Evolutionary conservation across 495 filamentous ascomycete species (phyloP), one percentile per base, ranked within the genome.

Genomic region (Xeromyces bisporus): DNA sequence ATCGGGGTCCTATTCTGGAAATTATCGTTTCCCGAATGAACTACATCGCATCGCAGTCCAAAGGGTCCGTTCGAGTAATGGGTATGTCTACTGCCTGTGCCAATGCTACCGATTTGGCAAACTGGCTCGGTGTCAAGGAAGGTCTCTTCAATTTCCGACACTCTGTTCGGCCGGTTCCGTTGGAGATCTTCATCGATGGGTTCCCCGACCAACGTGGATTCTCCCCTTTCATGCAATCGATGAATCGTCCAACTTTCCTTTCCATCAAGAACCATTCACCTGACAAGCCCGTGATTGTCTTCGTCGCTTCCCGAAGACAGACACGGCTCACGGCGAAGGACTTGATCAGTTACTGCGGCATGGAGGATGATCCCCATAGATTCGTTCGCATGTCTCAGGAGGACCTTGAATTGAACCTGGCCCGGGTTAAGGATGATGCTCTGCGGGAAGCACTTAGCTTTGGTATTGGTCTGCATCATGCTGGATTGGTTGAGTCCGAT

Each of bases 1-100:
- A 96, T 48, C 73, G 89, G 49, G 89, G 89, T 9, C 89, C 89
- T 0, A 94, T 96, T 67, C 65, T 99, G 10, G 89, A 99, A 59
- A 99, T 99, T 41, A 99, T 99, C 46, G 89, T 99, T 6, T 93
- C 85, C 10, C 73, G 89, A 42, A 99, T 96, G 89, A 96, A 96
- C 43, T 99, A 96, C 49, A 99, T 99, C 47, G 91, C 89, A 3
- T 78, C 84, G 3, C 86, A 93, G 41, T 66, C 63, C 8, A 85
- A 92, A 50, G 77, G 76, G 21, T 73, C 81, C 9, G 86, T 96
- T 6, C 68, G 89, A 8, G 61, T 99, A 9, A 73, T 99, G 47
- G 89, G 89, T 13, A 96, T 99, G 89, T 96, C 91, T 11, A 96
- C 89, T 12, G 89, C 89, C 15, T 94, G 86, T 50, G 89, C 89